phyloP scores from a whole-genome alignment of 768 basidiomycete species.

The Suillus bovinus region DNA sequence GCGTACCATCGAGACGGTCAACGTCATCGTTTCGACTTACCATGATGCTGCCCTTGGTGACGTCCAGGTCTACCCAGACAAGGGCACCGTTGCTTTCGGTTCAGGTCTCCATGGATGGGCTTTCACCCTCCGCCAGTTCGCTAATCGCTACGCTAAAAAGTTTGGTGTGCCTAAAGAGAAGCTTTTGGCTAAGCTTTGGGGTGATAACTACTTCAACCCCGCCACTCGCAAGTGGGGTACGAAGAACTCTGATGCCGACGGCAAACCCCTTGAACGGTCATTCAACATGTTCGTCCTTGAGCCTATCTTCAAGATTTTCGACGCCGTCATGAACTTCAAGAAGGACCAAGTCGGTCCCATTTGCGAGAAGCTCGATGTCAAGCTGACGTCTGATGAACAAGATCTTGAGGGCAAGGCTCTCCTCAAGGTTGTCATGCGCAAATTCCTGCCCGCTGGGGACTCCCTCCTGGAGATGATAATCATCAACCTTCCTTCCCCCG shows the following conservation, averaged over 20 bases:
- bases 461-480: constrained; percentile 99
- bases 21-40: constrained; percentile 98
- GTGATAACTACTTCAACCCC: constrained; percentile 99
- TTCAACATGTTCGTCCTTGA: constrained; percentile 99
- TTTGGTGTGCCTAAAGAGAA: constrained; percentile 99
- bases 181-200: constrained; percentile 98
- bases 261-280: constrained; percentile 93
- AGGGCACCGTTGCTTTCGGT: constrained; percentile 97
- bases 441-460: constrained; percentile 99
- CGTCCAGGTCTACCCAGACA: constrained; percentile 98
- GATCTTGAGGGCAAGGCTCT: constrained; percentile 95
- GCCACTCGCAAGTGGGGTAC: constrained; percentile 96
- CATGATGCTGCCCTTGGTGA: constrained; percentile 93
- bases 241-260: constrained; percentile 69
- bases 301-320: constrained; percentile 98
- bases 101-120: constrained; percentile 99
- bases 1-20: constrained; percentile 96
- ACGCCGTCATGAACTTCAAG: constrained; percentile 99
- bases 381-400: constrained; percentile 83
- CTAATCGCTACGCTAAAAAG: constrained; percentile 92
- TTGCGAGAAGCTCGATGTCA: constrained; percentile 96
- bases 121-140: constrained; percentile 98
- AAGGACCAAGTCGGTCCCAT: constrained; percentile 83
- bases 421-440: constrained; percentile 98
- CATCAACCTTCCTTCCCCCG: constrained; percentile 97